Evolutionary conservation across 768 basidiomycete species (phyloP).

Genomic region (Trametes meyenii): DNA sequence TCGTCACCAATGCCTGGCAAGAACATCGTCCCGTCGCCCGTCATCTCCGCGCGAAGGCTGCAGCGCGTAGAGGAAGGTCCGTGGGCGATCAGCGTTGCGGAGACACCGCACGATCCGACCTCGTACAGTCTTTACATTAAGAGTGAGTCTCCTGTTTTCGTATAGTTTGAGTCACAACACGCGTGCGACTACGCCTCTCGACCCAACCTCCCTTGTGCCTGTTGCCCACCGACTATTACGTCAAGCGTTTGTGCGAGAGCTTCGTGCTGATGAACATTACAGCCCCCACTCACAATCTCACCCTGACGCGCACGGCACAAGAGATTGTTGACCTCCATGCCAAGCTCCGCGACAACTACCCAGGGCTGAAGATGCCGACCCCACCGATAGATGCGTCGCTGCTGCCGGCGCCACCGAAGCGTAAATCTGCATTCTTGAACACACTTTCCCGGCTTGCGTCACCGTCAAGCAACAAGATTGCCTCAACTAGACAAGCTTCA

Average conservation of each 20-base stretch:
- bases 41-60: constrained; percentile 42
- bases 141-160: constrained; percentile 56
- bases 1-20: constrained; percentile 29
- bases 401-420: constrained; percentile 62
- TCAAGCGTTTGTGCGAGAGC: constrained; percentile 13
- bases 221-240: constrained; percentile 20
- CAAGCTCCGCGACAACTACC: constrained; percentile 71
- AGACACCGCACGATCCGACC: constrained; percentile 72
- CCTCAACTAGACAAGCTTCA: constrained; percentile 42
- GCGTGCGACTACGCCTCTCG: not conserved
- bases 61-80: constrained; percentile 77
- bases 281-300: constrained; percentile 91
- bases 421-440: constrained; percentile 83
- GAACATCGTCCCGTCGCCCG: constrained; percentile 29
- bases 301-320: constrained; percentile 74
- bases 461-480: constrained; percentile 55
- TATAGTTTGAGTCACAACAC: constrained; percentile 14
- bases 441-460: constrained; percentile 85
- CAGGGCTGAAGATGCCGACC: constrained; percentile 56
- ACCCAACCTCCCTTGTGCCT: constrained; percentile 10
- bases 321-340: constrained; percentile 83
- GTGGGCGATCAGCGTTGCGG: constrained; percentile 88
- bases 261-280: constrained; percentile 35
- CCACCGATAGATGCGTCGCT: constrained; percentile 62
- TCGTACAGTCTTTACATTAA: constrained; percentile 87